A percentile compares a stretch with the other conserved stretches of the same genome.
phyloP scores from a whole-genome alignment of 2,329 filamentous ascomycete species.

The Ascochyta clinopodiicola region DNA sequence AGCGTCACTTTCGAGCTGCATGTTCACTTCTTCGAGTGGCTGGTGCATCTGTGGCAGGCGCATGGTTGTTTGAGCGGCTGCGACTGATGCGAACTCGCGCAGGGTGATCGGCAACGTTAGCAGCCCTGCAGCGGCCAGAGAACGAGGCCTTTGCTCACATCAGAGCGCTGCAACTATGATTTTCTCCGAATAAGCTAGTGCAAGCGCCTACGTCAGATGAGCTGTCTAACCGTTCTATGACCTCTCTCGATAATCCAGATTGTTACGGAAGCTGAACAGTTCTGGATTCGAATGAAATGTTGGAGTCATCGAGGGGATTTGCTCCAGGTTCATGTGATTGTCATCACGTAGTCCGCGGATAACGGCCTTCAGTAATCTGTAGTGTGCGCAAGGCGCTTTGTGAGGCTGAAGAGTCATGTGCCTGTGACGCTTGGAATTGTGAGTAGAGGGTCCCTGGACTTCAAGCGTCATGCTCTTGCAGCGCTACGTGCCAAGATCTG shows the following conservation, averaged over 20 bases:
- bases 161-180: not conserved
- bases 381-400: slow-evolving; percentile 1
- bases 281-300: not conserved
- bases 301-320: slow-evolving; percentile 5
- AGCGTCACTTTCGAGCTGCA: not conserved
- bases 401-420: not conserved
- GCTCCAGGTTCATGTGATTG: slow-evolving; percentile 25
- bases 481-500: not conserved
- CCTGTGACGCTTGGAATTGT: slow-evolving; percentile 6
- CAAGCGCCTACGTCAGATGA: slow-evolving; percentile 16
- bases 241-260: slow-evolving; percentile 6
- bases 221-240: slow-evolving; percentile 9
- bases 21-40: not conserved
- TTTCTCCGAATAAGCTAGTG: slow-evolving; percentile 16
- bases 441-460: slow-evolving; percentile 13
- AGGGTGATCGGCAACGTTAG: slow-evolving; percentile 12
- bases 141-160: slow-evolving; percentile 7
- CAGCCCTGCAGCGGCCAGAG: slow-evolving; percentile 9
- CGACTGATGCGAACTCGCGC: slow-evolving; percentile 8
- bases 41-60: not conserved
- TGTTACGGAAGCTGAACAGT: not conserved
- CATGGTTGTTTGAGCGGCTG: slow-evolving; percentile 2
- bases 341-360: slow-evolving; percentile 13
- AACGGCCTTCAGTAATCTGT: not conserved
- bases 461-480: not conserved